Evolutionary conservation across 2,329 filamentous ascomycete species (phyloP), one percentile per base, ranked within the genome.

Genomic region (Diaporthe humulicola): DNA sequence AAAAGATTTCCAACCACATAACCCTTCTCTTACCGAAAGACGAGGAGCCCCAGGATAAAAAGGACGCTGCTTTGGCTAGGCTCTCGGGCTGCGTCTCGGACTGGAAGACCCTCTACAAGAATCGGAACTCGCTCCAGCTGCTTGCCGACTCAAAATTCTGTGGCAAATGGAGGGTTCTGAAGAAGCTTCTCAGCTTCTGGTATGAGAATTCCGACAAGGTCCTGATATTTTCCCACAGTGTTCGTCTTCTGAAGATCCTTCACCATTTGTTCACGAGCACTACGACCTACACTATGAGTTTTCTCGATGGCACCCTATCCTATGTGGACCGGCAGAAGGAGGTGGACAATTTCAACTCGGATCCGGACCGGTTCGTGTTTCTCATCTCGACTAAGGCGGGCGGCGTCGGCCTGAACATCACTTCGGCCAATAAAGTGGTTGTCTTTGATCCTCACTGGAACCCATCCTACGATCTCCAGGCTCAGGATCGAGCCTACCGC

Each of bases 361-460:
- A 98, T 80, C 91, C 95, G 0, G 89, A 88, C 5, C 95, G 97
- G 80, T 99, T 99, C 80, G 95, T 98, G 7, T 99, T 99, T 79
- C 88, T 99, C 28, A 98, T 99, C 79, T 98, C 94, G 30, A 98
- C 97, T 9, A 95, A 94, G 81, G 96, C 97, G 3, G 97, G 97
- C 33, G 97, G 97, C 6, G 94, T 98, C 0, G 97, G 97, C 0
- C 87, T 99, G 38, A 99, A 99, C 81, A 98, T 99, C 81, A 98
- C 96, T 0, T 97, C 95, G 2, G 97, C 97, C 1, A 99, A 99
- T 85, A 98, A 98, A 84, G 97, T 99, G 0, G 96, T 99, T 54
- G 95, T 99, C 48, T 92, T 98, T 64, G 97, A 98, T 81, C 97
- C 97, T 0, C 97, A 98, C 80, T 99, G 97, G 97, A 99, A 99